Evolutionary conservation across 2,329 filamentous ascomycete genomes (phyloP).

Genomic region (Trichoderma endophyticum): DNA sequence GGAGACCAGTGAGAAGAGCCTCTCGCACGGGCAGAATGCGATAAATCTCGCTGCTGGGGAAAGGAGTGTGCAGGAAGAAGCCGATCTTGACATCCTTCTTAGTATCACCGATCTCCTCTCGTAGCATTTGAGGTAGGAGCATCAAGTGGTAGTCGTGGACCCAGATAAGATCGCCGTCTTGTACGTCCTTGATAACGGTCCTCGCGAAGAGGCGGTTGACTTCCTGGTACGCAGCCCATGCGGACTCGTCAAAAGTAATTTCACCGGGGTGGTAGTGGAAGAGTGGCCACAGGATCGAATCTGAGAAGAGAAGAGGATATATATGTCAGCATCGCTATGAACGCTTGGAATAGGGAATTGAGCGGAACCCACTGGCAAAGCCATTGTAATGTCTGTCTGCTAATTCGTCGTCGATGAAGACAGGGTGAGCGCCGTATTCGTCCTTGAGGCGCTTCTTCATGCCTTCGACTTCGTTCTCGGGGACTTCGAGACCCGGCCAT

Average conservation of each 20-base stretch:
- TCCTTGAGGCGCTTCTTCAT: conserved; percentile 78
- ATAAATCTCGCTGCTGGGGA: conserved; percentile 96
- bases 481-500: conserved; percentile 91
- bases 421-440: conserved; percentile 83
- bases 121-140: conserved; percentile 92
- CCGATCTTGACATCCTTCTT: conserved; percentile 96
- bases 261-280: conserved; percentile 99
- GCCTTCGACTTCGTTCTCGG: conserved; percentile 71
- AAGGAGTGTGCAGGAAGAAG: conserved; percentile 97
- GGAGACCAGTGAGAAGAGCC: conserved; percentile 77
- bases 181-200: conserved; percentile 78
- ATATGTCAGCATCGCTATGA: not conserved
- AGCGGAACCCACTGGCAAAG: conserved; percentile 69
- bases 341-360: not conserved
- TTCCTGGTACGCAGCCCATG: conserved; percentile 89
- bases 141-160: conserved; percentile 98
- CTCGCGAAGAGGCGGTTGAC: conserved; percentile 92
- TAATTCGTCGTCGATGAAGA: conserved; percentile 90
- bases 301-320: conserved; percentile 40
- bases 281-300: conserved; percentile 96
- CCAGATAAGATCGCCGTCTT: conserved; percentile 95
- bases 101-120: conserved; percentile 75
- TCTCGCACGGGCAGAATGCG: conserved; percentile 91
- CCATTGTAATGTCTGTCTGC: conserved; percentile 97
- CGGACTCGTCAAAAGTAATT: conserved; percentile 94